Conservation (phyloP, 345 rosid species). For the Rubroshorea leprosula region DNA sequence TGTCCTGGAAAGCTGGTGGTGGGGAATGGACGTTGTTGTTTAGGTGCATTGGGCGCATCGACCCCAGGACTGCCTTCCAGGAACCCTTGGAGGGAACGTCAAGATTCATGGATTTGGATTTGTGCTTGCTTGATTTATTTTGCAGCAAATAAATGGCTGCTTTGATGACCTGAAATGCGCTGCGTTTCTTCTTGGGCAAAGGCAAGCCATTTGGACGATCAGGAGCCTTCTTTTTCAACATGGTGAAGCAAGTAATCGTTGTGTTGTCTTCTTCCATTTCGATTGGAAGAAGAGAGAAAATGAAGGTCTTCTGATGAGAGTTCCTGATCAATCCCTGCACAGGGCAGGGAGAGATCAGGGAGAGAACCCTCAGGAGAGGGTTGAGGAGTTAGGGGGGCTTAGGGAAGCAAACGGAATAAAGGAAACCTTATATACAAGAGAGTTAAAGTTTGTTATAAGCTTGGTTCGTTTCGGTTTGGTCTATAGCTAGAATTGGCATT, state of each 20-base stretch:
- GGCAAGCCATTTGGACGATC: not conserved
- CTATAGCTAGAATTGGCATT: too few relatives aligned
- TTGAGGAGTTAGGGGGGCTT: not conserved
- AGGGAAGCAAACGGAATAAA: not conserved
- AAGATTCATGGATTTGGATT: conserved; percentile 22
- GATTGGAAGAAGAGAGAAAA: too few relatives aligned
- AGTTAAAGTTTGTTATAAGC: too few relatives aligned
- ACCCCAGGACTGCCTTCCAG: conserved; percentile 24
- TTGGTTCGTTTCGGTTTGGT: too few relatives aligned
- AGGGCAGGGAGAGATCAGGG: not conserved
- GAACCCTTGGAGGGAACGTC: conserved; percentile 17
- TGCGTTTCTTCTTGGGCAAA: conserved; percentile 25
- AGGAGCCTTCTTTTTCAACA: conserved; percentile 3
- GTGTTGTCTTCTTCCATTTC: conserved; percentile 21
- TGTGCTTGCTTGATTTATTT: conserved; percentile 24
- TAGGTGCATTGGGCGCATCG: conserved; percentile 41
- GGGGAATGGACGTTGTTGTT: conserved; percentile 27
- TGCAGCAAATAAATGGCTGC: conserved; percentile 40
- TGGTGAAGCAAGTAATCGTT: not conserved
- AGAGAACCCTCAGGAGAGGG: too few relatives aligned
- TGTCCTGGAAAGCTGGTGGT: not conserved
- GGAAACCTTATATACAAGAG: not conserved
- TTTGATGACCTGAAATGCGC: conserved; percentile 39
- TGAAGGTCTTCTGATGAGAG: too few relatives aligned
- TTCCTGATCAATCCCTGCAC: not conserved